A percentile compares a stretch with the other conserved stretches of the same genome.
Conservation (phyloP, 345 rosid genomes). For the Melaleuca alternifolia region DNA sequence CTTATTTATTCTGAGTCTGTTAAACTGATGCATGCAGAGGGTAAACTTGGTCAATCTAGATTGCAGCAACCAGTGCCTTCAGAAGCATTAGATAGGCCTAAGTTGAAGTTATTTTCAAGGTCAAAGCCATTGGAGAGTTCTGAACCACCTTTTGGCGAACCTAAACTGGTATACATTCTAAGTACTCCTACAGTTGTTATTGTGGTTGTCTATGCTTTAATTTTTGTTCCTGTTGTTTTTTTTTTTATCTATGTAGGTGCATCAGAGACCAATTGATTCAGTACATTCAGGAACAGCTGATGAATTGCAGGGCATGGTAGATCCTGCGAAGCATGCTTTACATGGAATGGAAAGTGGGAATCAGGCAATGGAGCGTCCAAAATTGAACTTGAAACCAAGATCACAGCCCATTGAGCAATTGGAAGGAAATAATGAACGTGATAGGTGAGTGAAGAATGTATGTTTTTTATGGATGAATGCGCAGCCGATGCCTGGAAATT, state of each 20-base stretch:
- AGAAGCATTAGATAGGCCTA: conserved; percentile 50
- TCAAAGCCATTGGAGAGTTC: conserved; percentile 45
- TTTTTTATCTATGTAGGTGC: conserved; percentile 18
- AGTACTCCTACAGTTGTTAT: background rate
- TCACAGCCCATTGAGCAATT: conserved; percentile 41
- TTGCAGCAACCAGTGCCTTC: conserved; percentile 24
- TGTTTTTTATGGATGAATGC: background rate
- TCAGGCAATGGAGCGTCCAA: conserved; percentile 49
- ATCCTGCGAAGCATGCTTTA: conserved; percentile 24
- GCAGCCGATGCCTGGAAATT: background rate
- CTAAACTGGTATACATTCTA: conserved; percentile 27
- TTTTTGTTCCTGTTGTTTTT: background rate
- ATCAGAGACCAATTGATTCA: conserved; percentile 11
- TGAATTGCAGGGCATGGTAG: conserved; percentile 15
- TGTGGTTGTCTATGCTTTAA: background rate
- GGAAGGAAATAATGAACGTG: conserved; percentile 39
- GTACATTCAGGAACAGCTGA: conserved; percentile 14
- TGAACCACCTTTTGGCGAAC: conserved; percentile 25
- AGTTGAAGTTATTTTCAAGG: conserved; percentile 57
- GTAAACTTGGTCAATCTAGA: conserved; percentile 21
- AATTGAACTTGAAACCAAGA: conserved; percentile 53
- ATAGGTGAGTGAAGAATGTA: conserved; percentile 25
- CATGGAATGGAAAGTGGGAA: conserved; percentile 32
- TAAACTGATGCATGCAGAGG: conserved; percentile 25
- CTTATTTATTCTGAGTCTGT: conserved; percentile 11